A percentile compares a stretch with the other conserved stretches of the same genome.
phyloP scores from a whole-genome alignment of 768 basidiomycete species.

The Mycena belliarum region DNA sequence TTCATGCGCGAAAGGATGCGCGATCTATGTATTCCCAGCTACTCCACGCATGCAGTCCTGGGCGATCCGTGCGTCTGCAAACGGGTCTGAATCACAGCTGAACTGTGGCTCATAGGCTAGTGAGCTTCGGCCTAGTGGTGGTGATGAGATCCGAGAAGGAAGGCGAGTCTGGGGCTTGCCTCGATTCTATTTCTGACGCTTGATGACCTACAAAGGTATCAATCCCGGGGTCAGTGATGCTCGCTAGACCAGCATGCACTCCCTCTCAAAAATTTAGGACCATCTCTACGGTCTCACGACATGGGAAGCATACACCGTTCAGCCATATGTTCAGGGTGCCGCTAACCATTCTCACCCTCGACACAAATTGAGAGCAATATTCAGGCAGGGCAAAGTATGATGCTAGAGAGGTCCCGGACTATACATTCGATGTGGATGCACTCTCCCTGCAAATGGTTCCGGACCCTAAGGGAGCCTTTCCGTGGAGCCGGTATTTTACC shows the following conservation, averaged over 20 bases:
- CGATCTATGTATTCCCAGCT: constrained; percentile 19
- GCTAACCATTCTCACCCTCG: not conserved
- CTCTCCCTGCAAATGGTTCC: constrained; percentile 24
- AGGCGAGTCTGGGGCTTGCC: not conserved
- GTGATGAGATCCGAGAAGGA: constrained; percentile 36
- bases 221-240: not conserved
- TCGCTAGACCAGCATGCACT: not conserved
- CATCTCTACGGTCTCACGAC: constrained; percentile 32
- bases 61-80: constrained; percentile 22
- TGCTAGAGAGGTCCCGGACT: constrained; percentile 15
- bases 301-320: constrained; percentile 26
- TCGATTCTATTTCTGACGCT: not conserved
- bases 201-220: not conserved
- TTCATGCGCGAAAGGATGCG: constrained; percentile 33
- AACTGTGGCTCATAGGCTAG: constrained; percentile 2
- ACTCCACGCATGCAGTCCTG: constrained; percentile 20
- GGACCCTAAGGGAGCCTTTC: constrained; percentile 25
- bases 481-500: constrained; percentile 21
- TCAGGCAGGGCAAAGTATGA: constrained; percentile 21
- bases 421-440: constrained; percentile 26
- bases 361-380: not conserved
- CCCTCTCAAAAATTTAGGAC: constrained; percentile 25
- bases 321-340: constrained; percentile 24
- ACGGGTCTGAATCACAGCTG: not conserved
- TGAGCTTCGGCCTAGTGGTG: constrained; percentile 30